These are phyloP conservation scores for Senna siamea DNA, from an alignment of 306 rosid genomes.

Conservation along the genomic window DNA sequence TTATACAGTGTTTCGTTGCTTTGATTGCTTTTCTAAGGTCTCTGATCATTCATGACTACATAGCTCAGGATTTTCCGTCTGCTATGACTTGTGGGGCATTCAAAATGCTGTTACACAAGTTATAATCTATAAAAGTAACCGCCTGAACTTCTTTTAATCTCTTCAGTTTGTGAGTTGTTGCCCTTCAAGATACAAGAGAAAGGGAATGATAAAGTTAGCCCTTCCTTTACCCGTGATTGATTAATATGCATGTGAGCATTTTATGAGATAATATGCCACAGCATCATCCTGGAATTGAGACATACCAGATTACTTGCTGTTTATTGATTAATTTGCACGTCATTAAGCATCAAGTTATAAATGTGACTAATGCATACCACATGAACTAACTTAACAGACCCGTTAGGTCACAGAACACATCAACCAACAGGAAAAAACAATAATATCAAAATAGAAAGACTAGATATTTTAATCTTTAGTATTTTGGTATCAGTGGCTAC, in stretches of 20 bases:
- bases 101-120: not conserved
- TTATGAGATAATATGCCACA: constrained; percentile 1
- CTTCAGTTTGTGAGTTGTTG: not conserved
- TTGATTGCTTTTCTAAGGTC: constrained; percentile 4
- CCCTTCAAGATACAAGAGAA: constrained; percentile 6
- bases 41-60: not conserved
- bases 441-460: not conserved
- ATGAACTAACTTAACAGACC: not conserved
- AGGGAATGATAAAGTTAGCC: constrained; percentile 1
- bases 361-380: not conserved
- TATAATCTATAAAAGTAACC: not conserved
- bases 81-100: constrained; percentile 13
- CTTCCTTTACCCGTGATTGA: constrained; percentile 7
- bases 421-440: not conserved
- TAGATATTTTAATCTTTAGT: constrained; percentile 1
- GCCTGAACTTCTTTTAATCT: not conserved
- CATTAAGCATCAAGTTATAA: not conserved
- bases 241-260: constrained; percentile 4
- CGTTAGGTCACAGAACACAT: not conserved
- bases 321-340: not conserved
- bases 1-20: constrained; percentile 17
- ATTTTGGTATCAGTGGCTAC: not conserved
- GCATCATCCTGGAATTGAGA: not conserved
- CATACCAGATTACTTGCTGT: not conserved
- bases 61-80: constrained; percentile 18